These are phyloP conservation scores for Cyclostephanos invisitatus DNA, from an alignment of 108 stramenopile genomes.

Conservation along the genomic window DNA sequence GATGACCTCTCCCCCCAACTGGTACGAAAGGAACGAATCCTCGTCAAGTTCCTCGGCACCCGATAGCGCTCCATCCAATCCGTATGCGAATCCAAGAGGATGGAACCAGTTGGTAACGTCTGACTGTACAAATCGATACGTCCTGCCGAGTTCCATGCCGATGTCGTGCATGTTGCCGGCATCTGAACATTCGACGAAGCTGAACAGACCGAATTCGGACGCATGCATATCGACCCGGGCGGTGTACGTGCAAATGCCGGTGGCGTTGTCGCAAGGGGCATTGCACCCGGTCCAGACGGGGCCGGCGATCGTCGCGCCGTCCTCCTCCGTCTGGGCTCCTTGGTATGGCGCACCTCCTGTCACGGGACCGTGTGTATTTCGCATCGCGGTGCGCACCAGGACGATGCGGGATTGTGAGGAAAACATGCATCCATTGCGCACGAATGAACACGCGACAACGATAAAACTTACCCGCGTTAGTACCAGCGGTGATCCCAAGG, in stretches of 20 bases:
- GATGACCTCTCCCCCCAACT: slow-evolving; percentile 70
- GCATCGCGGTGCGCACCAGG: not conserved
- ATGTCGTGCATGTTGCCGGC: slow-evolving; percentile 70
- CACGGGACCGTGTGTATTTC: too few species aligned
- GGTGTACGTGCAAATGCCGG: slow-evolving; percentile 29
- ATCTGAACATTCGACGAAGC: slow-evolving; percentile 75
- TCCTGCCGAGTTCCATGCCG: slow-evolving; percentile 71
- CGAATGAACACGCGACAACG: too few species aligned
- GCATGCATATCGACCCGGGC: slow-evolving; percentile 41
- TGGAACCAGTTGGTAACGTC: slow-evolving; percentile 69
- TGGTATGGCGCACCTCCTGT: too few species aligned
- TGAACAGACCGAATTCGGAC: slow-evolving; percentile 67
- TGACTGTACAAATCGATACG: slow-evolving; percentile 75
- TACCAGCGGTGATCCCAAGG: too few species aligned
- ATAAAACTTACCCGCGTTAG: too few species aligned
- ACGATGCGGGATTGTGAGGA: too few species aligned
- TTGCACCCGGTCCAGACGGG: slow-evolving; percentile 15
- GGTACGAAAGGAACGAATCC: slow-evolving; percentile 49
- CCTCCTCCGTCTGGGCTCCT: not conserved
- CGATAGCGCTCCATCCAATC: slow-evolving; percentile 81
- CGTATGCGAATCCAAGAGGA: slow-evolving; percentile 89
- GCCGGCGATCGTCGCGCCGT: slow-evolving; percentile 7
- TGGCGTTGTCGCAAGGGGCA: slow-evolving; percentile 24
- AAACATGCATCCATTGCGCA: too few species aligned
- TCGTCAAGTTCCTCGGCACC: slow-evolving; percentile 77